Evolutionary conservation across 768 basidiomycete species (phyloP), one percentile per base, ranked within the genome.

Genomic region (Boletus insuetus): DNA sequence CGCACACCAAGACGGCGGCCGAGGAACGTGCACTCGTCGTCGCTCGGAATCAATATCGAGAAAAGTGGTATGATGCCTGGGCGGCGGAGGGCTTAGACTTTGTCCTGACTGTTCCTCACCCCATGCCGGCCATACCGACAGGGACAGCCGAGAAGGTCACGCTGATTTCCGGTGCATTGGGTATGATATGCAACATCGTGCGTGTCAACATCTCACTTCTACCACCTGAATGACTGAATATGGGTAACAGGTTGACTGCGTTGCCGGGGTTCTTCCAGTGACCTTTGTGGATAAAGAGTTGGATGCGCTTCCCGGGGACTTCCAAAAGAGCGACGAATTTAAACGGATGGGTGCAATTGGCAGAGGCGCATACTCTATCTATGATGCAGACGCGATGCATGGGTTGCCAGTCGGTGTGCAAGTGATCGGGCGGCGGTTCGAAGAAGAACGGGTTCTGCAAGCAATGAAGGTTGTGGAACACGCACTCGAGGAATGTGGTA

Each of bases 361-460:
- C 46, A 70, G 68, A 48, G 74, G 72, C 8, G 76, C 77, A 0
- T 84, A 83, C 59, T 64, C 74, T 0, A 75, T 78, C 2, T 90
- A 89, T 49, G 78, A 87, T 47, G 76, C 81, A 1, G 71, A 79
- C 14, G 76, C 78, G 55, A 87, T 87, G 83, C 77, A 84, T 53
- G 87, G 87, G 8, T 71, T 88, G 6, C 86, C 88, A 0, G 64
- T 89, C 2, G 84, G 85, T 2, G 80, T 88, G 12, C 86, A 89
- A 64, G 68, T 89, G 32, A 76, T 82, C 1, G 86, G 85, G 2
- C 71, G 78, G 43, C 73, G 82, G 40, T 75, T 87, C 39, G 83
- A 87, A 65, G 89, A 90, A 69, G 89, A 91, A 69, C 84, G 84
- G 63, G 86, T 87, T 3, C 58, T 89, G 8, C 81, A 83, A 62